phyloP scores from a whole-genome alignment of 129 eudicot genomes.

The Artemisia argyi region DNA sequence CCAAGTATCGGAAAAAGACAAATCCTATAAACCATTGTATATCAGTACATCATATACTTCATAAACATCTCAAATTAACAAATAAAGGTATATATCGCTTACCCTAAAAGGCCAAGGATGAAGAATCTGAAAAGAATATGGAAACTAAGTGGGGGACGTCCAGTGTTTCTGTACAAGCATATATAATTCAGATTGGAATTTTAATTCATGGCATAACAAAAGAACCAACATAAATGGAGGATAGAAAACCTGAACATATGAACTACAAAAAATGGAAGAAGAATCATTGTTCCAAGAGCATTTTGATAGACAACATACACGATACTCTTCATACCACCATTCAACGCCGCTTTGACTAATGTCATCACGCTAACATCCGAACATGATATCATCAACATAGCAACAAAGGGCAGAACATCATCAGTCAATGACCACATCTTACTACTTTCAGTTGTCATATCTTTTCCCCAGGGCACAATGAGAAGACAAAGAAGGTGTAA shows the following conservation, averaged over 20 bases:
- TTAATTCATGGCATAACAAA: background rate
- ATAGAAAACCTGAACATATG: constrained; percentile 32
- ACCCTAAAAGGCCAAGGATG: constrained; percentile 39
- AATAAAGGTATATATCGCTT: background rate
- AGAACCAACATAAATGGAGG: background rate
- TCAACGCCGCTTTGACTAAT: constrained; percentile 37
- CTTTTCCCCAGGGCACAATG: background rate
- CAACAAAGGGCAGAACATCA: constrained; percentile 22
- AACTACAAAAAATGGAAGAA: constrained; percentile 41
- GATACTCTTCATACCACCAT: constrained; percentile 29
- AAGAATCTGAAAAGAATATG: constrained; percentile 27
- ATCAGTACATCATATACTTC: background rate
- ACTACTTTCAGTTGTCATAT: background rate
- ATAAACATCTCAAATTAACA: background rate
- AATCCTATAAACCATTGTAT: constrained; percentile 22
- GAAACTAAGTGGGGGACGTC: constrained; percentile 28
- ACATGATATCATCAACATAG: constrained; percentile 20
- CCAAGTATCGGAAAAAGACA: constrained; percentile 27
- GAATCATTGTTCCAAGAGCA: constrained; percentile 34
- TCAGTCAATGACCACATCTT: constrained; percentile 7
- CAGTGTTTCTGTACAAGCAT: constrained; percentile 20
- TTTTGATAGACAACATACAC: constrained; percentile 47
- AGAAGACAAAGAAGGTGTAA: background rate
- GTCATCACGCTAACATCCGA: constrained; percentile 24
- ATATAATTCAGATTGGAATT: background rate